Percentiles rank a stretch among this genome's conserved stretches.
phyloP scores from a whole-genome alignment of 495 filamentous ascomycete species.

The Penicillium desertorum region DNA sequence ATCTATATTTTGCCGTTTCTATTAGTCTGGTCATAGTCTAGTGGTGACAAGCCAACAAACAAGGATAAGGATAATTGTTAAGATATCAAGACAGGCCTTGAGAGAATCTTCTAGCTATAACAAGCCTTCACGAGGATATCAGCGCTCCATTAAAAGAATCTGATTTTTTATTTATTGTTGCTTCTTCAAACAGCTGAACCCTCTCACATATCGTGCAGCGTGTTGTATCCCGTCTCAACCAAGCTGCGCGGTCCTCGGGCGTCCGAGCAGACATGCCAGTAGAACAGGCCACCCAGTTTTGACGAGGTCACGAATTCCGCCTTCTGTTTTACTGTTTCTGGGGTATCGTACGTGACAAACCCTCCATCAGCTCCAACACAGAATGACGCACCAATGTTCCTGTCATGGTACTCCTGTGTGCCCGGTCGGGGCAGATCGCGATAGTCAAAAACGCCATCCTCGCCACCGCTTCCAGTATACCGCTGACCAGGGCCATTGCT shows the following conservation, averaged over 20 bases:
- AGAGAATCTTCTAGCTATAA: neutral
- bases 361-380: constrained; percentile 81
- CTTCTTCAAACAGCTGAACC: neutral
- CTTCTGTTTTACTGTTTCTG: constrained; percentile 80
- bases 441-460: constrained; percentile 84
- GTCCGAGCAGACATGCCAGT: constrained; percentile 88
- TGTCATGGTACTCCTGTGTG: constrained; percentile 68
- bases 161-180: constrained; percentile 2
- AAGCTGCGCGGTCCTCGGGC: constrained; percentile 66
- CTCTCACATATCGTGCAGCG: constrained; percentile 57
- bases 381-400: constrained; percentile 66
- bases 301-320: constrained; percentile 75
- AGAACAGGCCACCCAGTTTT: constrained; percentile 80
- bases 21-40: neutral
- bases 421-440: constrained; percentile 70
- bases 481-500: constrained; percentile 61
- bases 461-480: constrained; percentile 64
- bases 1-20: neutral
- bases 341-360: constrained; percentile 85
- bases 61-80: too few species aligned
- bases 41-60: too few species aligned
- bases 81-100: neutral
- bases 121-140: neutral
- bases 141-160: neutral
- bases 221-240: constrained; percentile 71